These are phyloP conservation scores for Grigorovia jiainica DNA, from an alignment of 805 yeast genomes.

Conservation along the genomic window DNA sequence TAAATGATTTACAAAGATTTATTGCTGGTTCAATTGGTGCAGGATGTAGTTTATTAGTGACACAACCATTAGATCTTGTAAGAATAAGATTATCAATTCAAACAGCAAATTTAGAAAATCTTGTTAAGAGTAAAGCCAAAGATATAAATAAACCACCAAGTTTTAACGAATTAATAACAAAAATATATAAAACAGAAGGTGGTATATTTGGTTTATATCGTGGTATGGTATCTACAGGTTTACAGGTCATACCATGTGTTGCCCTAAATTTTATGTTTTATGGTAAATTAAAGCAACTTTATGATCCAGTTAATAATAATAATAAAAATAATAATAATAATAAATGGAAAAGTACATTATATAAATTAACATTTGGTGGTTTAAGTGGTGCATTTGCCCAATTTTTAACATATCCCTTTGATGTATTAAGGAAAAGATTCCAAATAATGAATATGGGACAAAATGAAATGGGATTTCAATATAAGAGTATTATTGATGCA, in stretches of 20 bases:
- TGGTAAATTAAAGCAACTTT: constrained; percentile 62
- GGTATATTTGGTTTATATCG: constrained; percentile 69
- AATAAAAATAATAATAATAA: constrained; percentile 12
- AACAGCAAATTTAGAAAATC: constrained; percentile 53
- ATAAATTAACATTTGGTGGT: constrained; percentile 72
- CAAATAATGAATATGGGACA: constrained; percentile 79
- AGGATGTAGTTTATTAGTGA: constrained; percentile 62
- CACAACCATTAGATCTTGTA: constrained; percentile 87
- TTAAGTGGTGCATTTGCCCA: constrained; percentile 85
- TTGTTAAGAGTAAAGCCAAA: constrained; percentile 36
- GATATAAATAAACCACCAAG: constrained; percentile 52
- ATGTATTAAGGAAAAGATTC: constrained; percentile 76
- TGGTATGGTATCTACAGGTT: constrained; percentile 82
- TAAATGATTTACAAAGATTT: constrained; percentile 40
- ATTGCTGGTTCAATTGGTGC: constrained; percentile 80
- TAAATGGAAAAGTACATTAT: constrained; percentile 31
- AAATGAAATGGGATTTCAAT: constrained; percentile 69
- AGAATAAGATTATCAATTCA: constrained; percentile 84
- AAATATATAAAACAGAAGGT: constrained; percentile 70
- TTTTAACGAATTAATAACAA: constrained; percentile 44
- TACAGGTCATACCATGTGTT: constrained; percentile 94
- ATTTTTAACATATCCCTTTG: constrained; percentile 84
- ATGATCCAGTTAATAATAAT: constrained; percentile 25
- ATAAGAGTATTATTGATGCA: constrained; percentile 70
- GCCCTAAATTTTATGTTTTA: constrained; percentile 87